Percentiles rank a stretch among this genome's conserved stretches.
Evolutionary conservation across 1,284 basidiomycete species (phyloP).

Genomic region (Ganoderma lingzhi): DNA sequence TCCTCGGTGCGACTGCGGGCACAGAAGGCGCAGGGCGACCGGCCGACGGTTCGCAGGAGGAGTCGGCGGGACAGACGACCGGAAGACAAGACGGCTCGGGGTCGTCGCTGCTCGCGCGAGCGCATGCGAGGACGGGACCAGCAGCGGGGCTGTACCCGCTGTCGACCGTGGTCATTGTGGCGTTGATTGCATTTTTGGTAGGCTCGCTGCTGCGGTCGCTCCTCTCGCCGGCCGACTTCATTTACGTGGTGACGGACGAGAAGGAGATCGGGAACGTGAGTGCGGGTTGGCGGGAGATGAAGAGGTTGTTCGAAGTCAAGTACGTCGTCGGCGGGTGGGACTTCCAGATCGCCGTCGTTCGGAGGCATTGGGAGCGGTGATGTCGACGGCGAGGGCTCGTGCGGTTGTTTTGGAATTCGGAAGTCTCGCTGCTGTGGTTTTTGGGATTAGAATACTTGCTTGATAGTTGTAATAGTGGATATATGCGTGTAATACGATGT

Average conservation of each 20-base stretch:
- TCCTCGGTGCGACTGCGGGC: conserved; percentile 26
- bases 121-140: conserved; percentile 19
- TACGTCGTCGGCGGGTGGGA: conserved; percentile 83
- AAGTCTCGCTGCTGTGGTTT: conserved; percentile 35
- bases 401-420: conserved; percentile 22
- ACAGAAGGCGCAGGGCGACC: conserved; percentile 17
- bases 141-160: conserved; percentile 48
- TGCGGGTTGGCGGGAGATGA: conserved; percentile 84
- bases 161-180: conserved; percentile 79
- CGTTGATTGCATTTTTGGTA: conserved; percentile 89
- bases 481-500: neutral
- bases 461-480: conserved; percentile 1
- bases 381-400: neutral
- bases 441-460: neutral
- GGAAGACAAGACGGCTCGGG: conserved; percentile 12
- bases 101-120: conserved; percentile 17
- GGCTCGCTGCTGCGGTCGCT: conserved; percentile 91
- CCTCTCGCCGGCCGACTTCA: conserved; percentile 91
- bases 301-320: conserved; percentile 80
- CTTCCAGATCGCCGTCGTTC: conserved; percentile 81
- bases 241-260: conserved; percentile 74
- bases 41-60: conserved; percentile 15
- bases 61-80: conserved; percentile 16
- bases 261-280: conserved; percentile 57
- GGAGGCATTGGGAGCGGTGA: conserved; percentile 57